Evolutionary conservation across 352 stramenopile genomes (phyloP).

Genomic region (Globisporangium mamillatum): DNA sequence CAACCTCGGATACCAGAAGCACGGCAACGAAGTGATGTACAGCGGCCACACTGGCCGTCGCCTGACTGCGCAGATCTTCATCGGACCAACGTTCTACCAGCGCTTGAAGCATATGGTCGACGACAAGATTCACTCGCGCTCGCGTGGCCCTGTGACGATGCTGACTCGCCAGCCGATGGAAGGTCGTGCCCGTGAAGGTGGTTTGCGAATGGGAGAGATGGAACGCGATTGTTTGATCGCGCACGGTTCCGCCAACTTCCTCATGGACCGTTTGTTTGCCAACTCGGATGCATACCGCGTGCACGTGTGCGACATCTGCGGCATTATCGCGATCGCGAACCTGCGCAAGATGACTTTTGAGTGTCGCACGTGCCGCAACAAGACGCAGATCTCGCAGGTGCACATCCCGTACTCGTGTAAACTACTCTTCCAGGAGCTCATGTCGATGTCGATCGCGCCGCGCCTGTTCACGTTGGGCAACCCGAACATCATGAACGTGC

Average conservation of each 20-base stretch:
- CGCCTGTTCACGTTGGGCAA: constrained; percentile 94
- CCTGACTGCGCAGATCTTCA: constrained; percentile 97
- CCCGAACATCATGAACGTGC: constrained; percentile 59
- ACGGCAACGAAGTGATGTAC: constrained; percentile 99
- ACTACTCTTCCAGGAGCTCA: constrained; percentile 99
- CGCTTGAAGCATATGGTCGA: constrained; percentile 99
- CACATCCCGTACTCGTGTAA: constrained; percentile 99
- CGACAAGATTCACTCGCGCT: constrained; percentile 99
- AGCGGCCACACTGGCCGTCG: constrained; percentile 98
- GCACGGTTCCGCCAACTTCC: constrained; percentile 98
- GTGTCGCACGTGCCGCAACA: constrained; percentile 94
- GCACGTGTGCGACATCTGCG: constrained; percentile 98
- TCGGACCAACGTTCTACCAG: constrained; percentile 99
- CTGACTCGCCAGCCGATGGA: constrained; percentile 99
- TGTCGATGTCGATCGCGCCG: constrained; percentile 99
- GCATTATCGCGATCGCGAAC: constrained; percentile 99
- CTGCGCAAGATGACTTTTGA: constrained; percentile 99
- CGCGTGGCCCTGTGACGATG: constrained; percentile 94
- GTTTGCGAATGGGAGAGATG: constrained; percentile 99
- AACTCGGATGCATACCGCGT: constrained; percentile 99
- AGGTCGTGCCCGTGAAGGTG: constrained; percentile 96
- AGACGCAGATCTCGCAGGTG: constrained; percentile 94
- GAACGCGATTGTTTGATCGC: constrained; percentile 99
- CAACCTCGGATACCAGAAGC: constrained; percentile 97
- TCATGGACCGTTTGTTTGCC: constrained; percentile 99